A percentile compares a stretch with the other conserved stretches of the same genome.
phyloP scores from a whole-genome alignment of 495 filamentous ascomycete genomes.

The Physcia stellaris region DNA sequence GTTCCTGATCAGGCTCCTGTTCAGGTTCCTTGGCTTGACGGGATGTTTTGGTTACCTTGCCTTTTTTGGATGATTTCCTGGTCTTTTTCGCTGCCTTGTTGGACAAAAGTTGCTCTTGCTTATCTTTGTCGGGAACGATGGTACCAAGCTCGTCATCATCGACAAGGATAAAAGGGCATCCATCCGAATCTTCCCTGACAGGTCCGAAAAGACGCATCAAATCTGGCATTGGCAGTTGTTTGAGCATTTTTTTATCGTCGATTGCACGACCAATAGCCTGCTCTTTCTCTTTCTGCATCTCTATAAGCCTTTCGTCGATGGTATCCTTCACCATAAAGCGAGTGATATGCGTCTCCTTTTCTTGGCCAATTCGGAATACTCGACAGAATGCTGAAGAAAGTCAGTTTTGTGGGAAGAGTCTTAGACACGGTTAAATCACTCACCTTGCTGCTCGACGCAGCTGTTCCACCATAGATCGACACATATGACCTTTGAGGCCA shows the following conservation, averaged over 20 bases:
- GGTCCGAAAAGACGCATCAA: slow-evolving; percentile 11
- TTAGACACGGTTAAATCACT: slow-evolving; percentile 35
- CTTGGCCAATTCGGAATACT: slow-evolving; percentile 49
- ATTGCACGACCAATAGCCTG: slow-evolving; percentile 18
- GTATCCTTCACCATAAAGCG: slow-evolving; percentile 35
- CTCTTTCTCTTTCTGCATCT: slow-evolving; percentile 21
- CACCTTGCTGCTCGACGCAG: slow-evolving; percentile 32
- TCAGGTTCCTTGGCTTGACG: no score
- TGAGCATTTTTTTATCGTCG: slow-evolving; percentile 6
- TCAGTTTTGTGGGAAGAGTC: slow-evolving; percentile 5
- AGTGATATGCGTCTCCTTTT: slow-evolving; percentile 35
- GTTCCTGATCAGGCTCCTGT: no score
- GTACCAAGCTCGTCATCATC: slow-evolving; percentile 14
- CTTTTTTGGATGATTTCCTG: no score
- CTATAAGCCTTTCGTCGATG: slow-evolving; percentile 37
- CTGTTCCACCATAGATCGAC: slow-evolving; percentile 51
- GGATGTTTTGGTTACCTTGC: no score
- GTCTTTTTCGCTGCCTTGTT: no score
- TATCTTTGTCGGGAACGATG: no score
- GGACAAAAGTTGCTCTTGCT: no score
- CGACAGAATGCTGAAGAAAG: slow-evolving; percentile 46
- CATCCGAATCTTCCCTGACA: slow-evolving; percentile 1
- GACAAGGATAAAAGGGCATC: slow-evolving; percentile 4
- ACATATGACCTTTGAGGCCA: slow-evolving; percentile 42
- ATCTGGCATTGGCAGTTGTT: slow-evolving; percentile 6